A percentile compares a stretch with the other conserved stretches of the same genome.
Conservation (phyloP, 139 green algal species). For the Eudorina sp. region DNA sequence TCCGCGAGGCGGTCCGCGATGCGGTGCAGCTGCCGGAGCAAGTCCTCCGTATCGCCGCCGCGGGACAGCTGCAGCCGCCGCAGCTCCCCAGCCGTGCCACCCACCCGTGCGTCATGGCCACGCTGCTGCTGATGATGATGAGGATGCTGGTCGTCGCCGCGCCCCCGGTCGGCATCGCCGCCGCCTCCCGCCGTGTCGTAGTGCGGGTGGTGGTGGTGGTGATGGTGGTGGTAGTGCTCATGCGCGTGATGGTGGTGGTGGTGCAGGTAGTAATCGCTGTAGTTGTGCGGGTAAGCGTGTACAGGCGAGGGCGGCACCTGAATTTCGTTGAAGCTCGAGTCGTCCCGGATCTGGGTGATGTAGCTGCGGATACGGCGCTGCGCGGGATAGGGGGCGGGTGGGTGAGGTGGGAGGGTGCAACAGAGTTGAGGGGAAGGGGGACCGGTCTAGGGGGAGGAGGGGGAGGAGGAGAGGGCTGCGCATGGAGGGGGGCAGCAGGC, state of each 20-base stretch:
- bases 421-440: neutral
- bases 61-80: neutral
- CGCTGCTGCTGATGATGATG: no score
- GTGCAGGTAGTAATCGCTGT: neutral
- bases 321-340: neutral
- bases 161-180: neutral
- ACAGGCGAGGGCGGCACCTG: neutral
- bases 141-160: no score
- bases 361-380: constrained; percentile 27
- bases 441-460: neutral
- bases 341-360: neutral
- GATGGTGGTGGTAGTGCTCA: neutral
- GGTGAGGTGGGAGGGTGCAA: neutral
- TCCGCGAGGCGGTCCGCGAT: constrained; percentile 23
- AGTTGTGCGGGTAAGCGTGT: neutral
- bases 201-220: neutral
- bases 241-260: neutral
- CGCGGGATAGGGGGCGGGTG: neutral
- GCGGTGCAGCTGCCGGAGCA: constrained; percentile 8
- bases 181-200: neutral
- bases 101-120: neutral
- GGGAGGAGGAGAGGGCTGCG: neutral
- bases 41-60: neutral
- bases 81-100: neutral
- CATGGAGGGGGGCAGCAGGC: no score